Base-by-base conservation (phyloP, 164 flowering plant genomes). In the Dillenia suffruticosa region DNA sequence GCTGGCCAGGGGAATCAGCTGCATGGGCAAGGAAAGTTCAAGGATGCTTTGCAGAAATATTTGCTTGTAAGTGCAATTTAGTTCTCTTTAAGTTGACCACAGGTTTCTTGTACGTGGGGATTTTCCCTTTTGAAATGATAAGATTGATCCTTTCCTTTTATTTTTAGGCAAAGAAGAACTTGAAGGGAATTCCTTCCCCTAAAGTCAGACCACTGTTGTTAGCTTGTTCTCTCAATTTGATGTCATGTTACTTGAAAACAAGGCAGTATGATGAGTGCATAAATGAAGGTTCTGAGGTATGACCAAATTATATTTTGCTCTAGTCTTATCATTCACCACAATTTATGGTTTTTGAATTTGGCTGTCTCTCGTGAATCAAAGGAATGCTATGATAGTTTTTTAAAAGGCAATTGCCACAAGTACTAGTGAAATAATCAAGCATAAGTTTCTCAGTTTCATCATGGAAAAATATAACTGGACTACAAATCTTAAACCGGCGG, bases 161-260 rank as follows among this genome's bases (percentile, higher is more conserved):
- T 57, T 26, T 62, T 55, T 69, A 93, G 99, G 99, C 96, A 51
- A 94, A 89, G 75, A 76, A 81, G 9, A 94, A 91, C 74, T 67
- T 91, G 40, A 75, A 76, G 51, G 78, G 69, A 14, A 56, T 84
- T 45, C 89, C 87, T 56, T 63, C 80, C 12, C 63, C 90, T 47
- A 78, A 85, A 73, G 83, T 81, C 49, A 73, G 77, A 73, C 17
- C 70, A 40, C 77, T 94, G n/a, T 67, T 74, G 56, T 63, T 81
- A 71, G 92, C 90, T 32, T 94, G 97, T 73, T 88, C 99, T 40
- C 93, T 91, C 57, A 94, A 94, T 73, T 69, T 85, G 74, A 94
- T 94, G 99, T 89, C 99, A 5, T 94, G 97, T 68, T 94, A 86
- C 77, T 72, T 94, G 80, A 94, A 88, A 75, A 89, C 90, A 59